Conservation (phyloP, 768 basidiomycete species). For the Fistulinella prunicolor region DNA sequence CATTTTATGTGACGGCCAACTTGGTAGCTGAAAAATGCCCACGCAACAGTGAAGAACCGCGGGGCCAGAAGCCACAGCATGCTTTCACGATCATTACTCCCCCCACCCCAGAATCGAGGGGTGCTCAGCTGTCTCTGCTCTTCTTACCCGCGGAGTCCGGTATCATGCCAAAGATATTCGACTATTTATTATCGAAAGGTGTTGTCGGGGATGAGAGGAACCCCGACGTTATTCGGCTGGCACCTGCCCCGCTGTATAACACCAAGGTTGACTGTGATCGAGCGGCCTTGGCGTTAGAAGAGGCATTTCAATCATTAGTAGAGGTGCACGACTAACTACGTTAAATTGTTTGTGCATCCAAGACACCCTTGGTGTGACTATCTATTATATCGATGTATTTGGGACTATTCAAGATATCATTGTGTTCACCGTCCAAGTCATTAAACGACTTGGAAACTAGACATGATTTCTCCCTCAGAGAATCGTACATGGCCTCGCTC, state of each 20-base stretch:
- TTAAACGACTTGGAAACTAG: conserved; percentile 36
- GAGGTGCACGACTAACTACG: conserved; percentile 9
- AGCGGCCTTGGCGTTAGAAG: conserved; percentile 64
- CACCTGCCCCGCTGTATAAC: conserved; percentile 87
- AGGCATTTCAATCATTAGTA: conserved; percentile 42
- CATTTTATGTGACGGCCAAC: conserved; percentile 55
- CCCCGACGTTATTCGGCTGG: conserved; percentile 89
- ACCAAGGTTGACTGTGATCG: conserved; percentile 72
- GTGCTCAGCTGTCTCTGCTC: conserved; percentile 84
- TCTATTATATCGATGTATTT: conserved; percentile 46
- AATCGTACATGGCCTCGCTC: conserved; percentile 55
- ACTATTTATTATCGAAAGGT: conserved; percentile 59
- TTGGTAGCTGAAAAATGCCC: conserved; percentile 32
- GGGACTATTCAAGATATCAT: conserved; percentile 44
- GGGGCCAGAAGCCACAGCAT: conserved; percentile 16
- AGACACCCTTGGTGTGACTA: conserved; percentile 35
- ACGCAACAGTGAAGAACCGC: conserved; percentile 17
- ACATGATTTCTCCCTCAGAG: conserved; percentile 38
- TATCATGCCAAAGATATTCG: conserved; percentile 70
- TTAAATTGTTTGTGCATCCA: conserved; percentile 3
- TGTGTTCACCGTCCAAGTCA: conserved; percentile 50
- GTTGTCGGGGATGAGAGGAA: conserved; percentile 90
- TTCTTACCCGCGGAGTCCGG: conserved; percentile 59
- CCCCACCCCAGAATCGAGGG: conserved; percentile 57
- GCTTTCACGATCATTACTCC: conserved; percentile 96